Evolutionary conservation across 805 yeast species (phyloP), one percentile per base, ranked within the genome.

Genomic region (Wickerhamiella azyma): DNA sequence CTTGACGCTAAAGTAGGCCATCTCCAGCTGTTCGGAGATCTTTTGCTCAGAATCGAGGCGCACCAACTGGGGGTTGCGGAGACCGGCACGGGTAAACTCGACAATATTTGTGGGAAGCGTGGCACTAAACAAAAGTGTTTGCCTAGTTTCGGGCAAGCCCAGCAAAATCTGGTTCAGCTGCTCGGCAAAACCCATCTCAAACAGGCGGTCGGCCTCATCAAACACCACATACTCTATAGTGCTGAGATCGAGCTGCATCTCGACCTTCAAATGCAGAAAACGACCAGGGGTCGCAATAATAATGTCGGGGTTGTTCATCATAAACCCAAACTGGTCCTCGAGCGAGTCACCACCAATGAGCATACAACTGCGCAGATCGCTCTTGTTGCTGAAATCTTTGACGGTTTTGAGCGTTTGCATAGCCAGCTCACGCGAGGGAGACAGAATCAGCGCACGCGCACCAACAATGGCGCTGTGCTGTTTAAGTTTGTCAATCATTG

Each of bases 291-390:
- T 92, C 17, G 97, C 97, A 48, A 92, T 80, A 35, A 92, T 73
- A 30, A 94, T 79, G 67, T 92, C 99, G 0, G 99, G 99, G 58
- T 86, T 85, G 47, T 79, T 65, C 83, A 88, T 79, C 94, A 92
- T 85, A 61, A 84, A 77, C 18, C 83, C 71, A 60, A 92, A 92
- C 66, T 92, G 98, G 47, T 89, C 96, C 59, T 92, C 98, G 57
- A 92, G 68, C n/a, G 96, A 84, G 59, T 92, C 99, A 69, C 99
- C 99, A 67, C 99, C 99, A 48, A 94, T 89, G 26, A 92, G 67
- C 43, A 88, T 69, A 11, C 82, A 76, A 14, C 85, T 69, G 55
- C 96, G 74, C 53, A 92, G 70, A 57, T 85, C 94, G 0, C 94
- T 77, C 5, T 94, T 94, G 49, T 69, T 75, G 13, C 88, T 66